phyloP scores from a whole-genome alignment of 306 rosid species.

The Mucuna pruriens region DNA sequence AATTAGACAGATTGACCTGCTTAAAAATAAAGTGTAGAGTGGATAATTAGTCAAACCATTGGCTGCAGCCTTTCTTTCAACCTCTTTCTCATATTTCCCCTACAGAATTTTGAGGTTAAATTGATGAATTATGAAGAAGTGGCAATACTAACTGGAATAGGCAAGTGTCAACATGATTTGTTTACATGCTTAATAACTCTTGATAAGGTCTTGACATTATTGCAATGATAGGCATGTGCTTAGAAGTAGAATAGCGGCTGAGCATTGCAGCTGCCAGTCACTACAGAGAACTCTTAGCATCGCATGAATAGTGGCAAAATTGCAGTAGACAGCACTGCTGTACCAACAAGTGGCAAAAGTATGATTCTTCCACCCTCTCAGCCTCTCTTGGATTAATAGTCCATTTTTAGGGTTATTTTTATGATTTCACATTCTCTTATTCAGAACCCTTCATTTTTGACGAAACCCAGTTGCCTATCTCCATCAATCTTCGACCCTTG shows the following conservation, averaged over 20 bases:
- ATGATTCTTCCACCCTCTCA: not conserved
- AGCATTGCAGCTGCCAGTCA: not conserved
- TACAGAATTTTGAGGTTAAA: not conserved
- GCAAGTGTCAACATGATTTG: slow-evolving; percentile 3
- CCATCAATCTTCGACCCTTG: not conserved
- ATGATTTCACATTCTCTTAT: not conserved
- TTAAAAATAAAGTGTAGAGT: not conserved
- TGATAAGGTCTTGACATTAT: not conserved
- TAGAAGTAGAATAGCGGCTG: not conserved
- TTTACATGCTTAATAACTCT: slow-evolving; percentile 10
- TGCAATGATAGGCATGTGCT: not conserved
- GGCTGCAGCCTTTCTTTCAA: not conserved
- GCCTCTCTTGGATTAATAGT: not conserved
- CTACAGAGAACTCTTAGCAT: not conserved
- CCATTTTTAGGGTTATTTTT: not conserved
- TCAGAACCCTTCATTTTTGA: not conserved
- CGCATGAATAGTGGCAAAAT: not conserved
- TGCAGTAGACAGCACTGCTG: not conserved
- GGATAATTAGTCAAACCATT: slow-evolving; percentile 7
- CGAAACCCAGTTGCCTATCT: not conserved
- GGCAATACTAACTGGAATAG: not conserved
- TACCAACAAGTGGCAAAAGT: not conserved
- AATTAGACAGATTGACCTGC: not conserved
- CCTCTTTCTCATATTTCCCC: not conserved
- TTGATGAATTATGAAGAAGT: not conserved